Evolutionary conservation across 495 filamentous ascomycete genomes (phyloP), one percentile per base, ranked within the genome.

Genomic region (Filosporella fistucella): DNA sequence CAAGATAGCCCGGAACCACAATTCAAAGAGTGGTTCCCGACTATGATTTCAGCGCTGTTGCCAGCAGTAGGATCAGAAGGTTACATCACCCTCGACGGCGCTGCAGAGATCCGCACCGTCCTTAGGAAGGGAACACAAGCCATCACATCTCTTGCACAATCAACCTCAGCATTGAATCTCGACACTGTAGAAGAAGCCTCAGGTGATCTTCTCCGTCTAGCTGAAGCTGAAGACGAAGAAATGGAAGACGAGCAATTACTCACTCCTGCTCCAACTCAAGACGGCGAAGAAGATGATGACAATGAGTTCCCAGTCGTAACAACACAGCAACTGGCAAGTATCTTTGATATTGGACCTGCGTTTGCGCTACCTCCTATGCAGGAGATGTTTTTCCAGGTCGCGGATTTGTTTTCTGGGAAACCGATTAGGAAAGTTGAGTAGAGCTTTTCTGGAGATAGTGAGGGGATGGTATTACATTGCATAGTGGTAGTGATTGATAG

Each of bases 371-470:
- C 88, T 22, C 79, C 87, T 30, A 80, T 93, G 33, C 76, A 78
- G 42, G 82, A 89, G 42, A 68, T 94, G 57, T 94, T 95, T 61
- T 77, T 83, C 52, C 78, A 81, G 45, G 84, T 96, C 14, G 80
- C 80, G 1, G 72, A 67, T 10, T 54, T 86, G 42, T 81, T 78
- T 56, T 69, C 70, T 7, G 58, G 71, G 18, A 80, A 77, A 49
- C 65, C 71, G n/a, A n/a, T n/a, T n/a, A n/a, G n/a, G n/a, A n/a
- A n/a, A n/a, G n/a, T n/a, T n/a, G n/a, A n/a, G n/a, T n/a, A n/a
- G n/a, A n/a, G n/a, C n/a, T n/a, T n/a, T n/a, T n/a, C n/a, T n/a
- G n/a, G n/a, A n/a, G n/a, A n/a, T n/a, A n/a, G n/a, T n/a, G n/a
- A n/a, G n/a, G n/a, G n/a, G n/a, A n/a, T n/a, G n/a, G n/a, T n/a